These are phyloP conservation scores for Nicotiana rustica DNA, from an alignment of 305 asterid genomes.

Conservation along the genomic window DNA sequence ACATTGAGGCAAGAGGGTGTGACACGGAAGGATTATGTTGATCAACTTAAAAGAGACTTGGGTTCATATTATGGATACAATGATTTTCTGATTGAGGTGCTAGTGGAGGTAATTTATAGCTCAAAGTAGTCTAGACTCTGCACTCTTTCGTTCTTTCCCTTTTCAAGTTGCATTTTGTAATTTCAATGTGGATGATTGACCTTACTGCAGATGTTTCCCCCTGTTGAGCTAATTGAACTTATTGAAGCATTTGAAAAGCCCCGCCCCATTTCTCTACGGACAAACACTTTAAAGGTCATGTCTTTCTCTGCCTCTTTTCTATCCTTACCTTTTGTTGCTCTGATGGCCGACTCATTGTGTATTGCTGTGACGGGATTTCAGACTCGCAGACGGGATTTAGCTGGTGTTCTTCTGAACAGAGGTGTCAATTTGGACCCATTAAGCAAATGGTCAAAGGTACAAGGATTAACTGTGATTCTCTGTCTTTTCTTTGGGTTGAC, in stretches of 20 bases:
- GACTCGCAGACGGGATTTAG: slow-evolving; percentile 98
- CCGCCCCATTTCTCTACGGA: slow-evolving; percentile 82
- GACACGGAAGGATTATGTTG: slow-evolving; percentile 73
- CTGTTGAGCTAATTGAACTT: slow-evolving; percentile 89
- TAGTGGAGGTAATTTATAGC: slow-evolving; percentile 72
- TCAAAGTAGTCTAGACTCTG: slow-evolving; percentile 1
- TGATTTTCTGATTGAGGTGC: slow-evolving; percentile 68
- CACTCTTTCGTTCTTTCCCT: slow-evolving; percentile 10
- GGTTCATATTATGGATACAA: slow-evolving; percentile 86
- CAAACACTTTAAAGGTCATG: slow-evolving; percentile 87
- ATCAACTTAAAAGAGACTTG: slow-evolving; percentile 77
- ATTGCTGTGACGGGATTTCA: slow-evolving; percentile 42
- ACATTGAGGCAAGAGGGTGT: slow-evolving; percentile 79
- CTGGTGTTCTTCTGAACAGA: slow-evolving; percentile 89
- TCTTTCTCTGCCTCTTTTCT: not conserved
- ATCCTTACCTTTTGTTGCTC: slow-evolving; percentile 5
- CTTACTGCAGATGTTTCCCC: slow-evolving; percentile 76
- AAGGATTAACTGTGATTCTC: not conserved
- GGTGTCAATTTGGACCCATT: slow-evolving; percentile 96
- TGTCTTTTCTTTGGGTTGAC: not conserved
- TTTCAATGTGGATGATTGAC: slow-evolving; percentile 34
- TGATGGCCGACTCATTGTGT: slow-evolving; percentile 23
- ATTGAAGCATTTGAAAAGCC: slow-evolving; percentile 97
- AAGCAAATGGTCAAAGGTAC: slow-evolving; percentile 98
- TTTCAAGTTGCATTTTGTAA: slow-evolving; percentile 31